Conservation (phyloP, 2,329 filamentous ascomycete species). For the Talaromyces amestolkiae region DNA sequence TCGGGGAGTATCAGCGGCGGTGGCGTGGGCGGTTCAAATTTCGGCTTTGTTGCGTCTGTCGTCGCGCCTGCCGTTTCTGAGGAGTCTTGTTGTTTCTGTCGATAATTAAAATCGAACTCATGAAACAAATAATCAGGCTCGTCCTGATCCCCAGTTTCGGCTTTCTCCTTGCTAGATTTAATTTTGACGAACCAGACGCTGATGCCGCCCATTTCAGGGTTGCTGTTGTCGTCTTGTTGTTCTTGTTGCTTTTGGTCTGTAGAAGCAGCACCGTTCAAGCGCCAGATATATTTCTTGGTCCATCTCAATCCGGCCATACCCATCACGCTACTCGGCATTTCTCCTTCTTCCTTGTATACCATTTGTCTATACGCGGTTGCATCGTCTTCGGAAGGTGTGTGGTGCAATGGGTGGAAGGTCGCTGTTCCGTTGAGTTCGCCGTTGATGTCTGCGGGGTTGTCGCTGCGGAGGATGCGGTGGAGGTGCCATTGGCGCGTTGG, state of each 20-base stretch:
- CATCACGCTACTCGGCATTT: constrained; percentile 32
- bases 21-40: constrained; percentile 24
- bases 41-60: background rate
- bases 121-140: constrained; percentile 47
- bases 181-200: constrained; percentile 49
- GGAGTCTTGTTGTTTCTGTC: background rate
- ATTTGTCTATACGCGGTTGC: constrained; percentile 24
- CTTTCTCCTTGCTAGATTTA: constrained; percentile 15
- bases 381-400: constrained; percentile 4
- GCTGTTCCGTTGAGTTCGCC: constrained; percentile 43
- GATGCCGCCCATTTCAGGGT: constrained; percentile 26
- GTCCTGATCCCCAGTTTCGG: constrained; percentile 21
- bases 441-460: constrained; percentile 42
- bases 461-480: constrained; percentile 34
- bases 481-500: constrained; percentile 17
- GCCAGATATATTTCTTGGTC: constrained; percentile 48
- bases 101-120: constrained; percentile 36
- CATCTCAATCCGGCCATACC: constrained; percentile 31
- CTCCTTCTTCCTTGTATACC: constrained; percentile 45
- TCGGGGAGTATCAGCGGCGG: constrained; percentile 3
- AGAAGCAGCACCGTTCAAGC: constrained; percentile 23
- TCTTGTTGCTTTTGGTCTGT: background rate
- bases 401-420: constrained; percentile 33
- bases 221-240: background rate
- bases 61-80: background rate